Conservation (phyloP, 2,329 filamentous ascomycete species). For the Aspergillus pseudonomiae region DNA sequence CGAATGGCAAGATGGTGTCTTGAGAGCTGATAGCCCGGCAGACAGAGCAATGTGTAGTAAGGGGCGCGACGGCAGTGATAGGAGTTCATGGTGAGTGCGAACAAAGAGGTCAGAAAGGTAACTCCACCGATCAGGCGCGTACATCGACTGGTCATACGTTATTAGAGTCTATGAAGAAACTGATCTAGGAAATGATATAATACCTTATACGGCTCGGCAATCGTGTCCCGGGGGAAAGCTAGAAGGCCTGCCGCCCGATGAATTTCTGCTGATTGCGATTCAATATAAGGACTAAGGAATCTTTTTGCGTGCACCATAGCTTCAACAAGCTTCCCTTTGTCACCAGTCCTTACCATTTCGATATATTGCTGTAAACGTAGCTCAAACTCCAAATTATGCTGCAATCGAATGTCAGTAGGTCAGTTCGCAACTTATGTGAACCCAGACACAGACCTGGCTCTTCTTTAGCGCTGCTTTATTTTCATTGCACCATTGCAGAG, state of each 20-base stretch:
- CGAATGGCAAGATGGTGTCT: slow-evolving; percentile 91
- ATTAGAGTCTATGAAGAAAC: slow-evolving; percentile 7
- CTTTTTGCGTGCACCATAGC: slow-evolving; percentile 82
- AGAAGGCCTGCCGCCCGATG: slow-evolving; percentile 77
- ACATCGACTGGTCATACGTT: slow-evolving; percentile 61
- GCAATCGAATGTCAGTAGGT: background rate
- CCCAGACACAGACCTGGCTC: slow-evolving; percentile 65
- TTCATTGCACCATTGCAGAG: slow-evolving; percentile 86
- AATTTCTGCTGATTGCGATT: slow-evolving; percentile 70
- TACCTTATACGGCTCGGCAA: slow-evolving; percentile 63
- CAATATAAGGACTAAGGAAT: slow-evolving; percentile 71
- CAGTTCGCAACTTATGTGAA: background rate
- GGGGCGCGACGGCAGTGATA: slow-evolving; percentile 78
- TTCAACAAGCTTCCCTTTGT: slow-evolving; percentile 68
- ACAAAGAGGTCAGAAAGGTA: slow-evolving; percentile 80
- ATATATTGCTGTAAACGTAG: slow-evolving; percentile 93
- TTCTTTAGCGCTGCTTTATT: slow-evolving; percentile 92
- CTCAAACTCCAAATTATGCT: slow-evolving; percentile 89
- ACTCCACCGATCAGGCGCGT: slow-evolving; percentile 72
- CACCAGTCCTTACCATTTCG: slow-evolving; percentile 75
- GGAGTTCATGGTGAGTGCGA: slow-evolving; percentile 80
- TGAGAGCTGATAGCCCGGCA: slow-evolving; percentile 89
- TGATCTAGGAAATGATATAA: background rate
- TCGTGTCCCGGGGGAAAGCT: slow-evolving; percentile 68
- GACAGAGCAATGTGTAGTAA: slow-evolving; percentile 89